Evolutionary conservation across 2,329 filamentous ascomycete species (phyloP).

Genomic region (Colletotrichum liriopes): DNA sequence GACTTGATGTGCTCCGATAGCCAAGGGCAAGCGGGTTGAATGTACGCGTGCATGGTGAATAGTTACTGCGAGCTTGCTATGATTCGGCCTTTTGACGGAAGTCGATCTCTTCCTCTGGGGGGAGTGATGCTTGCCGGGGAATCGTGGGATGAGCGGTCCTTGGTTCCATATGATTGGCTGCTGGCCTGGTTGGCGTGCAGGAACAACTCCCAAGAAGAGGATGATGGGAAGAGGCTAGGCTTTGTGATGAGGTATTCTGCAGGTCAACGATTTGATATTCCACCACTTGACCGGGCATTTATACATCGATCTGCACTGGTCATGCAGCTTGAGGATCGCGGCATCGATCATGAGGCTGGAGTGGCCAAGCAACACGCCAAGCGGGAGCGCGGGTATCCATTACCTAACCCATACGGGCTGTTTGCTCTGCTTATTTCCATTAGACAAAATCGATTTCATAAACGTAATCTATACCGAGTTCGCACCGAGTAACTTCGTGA

Average conservation of each 20-base stretch:
- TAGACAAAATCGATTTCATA: constrained; percentile 27
- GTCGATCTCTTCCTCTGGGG: constrained; percentile 5
- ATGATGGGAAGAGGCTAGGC: neutral
- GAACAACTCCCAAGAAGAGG: neutral
- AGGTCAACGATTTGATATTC: neutral
- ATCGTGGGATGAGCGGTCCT: constrained; percentile 18
- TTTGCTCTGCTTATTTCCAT: constrained; percentile 16
- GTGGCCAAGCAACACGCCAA: constrained; percentile 33
- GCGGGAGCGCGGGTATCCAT: constrained; percentile 23
- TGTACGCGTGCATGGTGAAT: constrained; percentile 48
- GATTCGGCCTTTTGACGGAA: neutral
- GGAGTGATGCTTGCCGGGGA: constrained; percentile 30
- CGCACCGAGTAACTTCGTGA: neutral
- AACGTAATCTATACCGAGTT: constrained; percentile 26
- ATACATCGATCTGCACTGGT: neutral
- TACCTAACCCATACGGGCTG: constrained; percentile 23
- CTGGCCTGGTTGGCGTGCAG: neutral
- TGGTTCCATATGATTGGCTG: constrained; percentile 28
- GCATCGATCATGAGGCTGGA: neutral
- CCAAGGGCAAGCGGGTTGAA: constrained; percentile 50
- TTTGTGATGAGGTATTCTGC: neutral
- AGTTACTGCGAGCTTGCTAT: neutral
- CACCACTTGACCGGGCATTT: neutral
- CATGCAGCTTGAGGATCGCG: neutral
- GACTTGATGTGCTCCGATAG: constrained; percentile 51